A percentile compares a stretch with the other conserved stretches of the same genome.
phyloP scores from a whole-genome alignment of 495 filamentous ascomycete species.

The Hypoxylon lienhwacheense region DNA sequence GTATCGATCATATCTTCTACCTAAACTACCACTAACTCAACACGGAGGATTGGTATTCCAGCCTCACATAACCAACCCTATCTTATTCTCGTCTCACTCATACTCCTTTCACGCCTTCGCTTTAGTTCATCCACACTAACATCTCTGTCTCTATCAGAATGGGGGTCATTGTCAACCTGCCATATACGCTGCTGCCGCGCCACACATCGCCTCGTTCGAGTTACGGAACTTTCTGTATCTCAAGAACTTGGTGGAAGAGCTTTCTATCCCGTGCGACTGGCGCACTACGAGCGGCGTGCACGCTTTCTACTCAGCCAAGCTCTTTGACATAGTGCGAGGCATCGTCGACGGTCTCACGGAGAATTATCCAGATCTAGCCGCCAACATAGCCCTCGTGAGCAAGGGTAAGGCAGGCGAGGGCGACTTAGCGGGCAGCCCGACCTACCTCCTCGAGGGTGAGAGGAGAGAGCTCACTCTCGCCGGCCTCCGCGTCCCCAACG shows the following conservation, averaged over 20 bases:
- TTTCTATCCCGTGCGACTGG: conserved; percentile 67
- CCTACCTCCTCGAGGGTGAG: conserved; percentile 33
- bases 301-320: conserved; percentile 52
- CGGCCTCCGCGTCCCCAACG: conserved; percentile 43
- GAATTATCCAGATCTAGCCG: conserved; percentile 55
- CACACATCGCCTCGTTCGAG: conserved; percentile 64
- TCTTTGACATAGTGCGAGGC: conserved; percentile 54
- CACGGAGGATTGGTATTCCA: too few relatives aligned
- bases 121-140: conserved; percentile 13
- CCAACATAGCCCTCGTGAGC: conserved; percentile 34
- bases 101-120: background rate
- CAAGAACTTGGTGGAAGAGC: conserved; percentile 50
- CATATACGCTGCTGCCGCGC: conserved; percentile 50
- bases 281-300: conserved; percentile 53
- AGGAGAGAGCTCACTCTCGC: conserved; percentile 35
- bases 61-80: too few relatives aligned
- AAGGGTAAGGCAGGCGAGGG: conserved; percentile 14
- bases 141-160: conserved; percentile 49
- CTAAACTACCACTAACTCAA: too few relatives aligned
- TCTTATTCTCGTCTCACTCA: conserved; percentile 2
- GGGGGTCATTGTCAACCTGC: conserved; percentile 74
- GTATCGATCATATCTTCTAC: too few relatives aligned
- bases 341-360: conserved; percentile 47
- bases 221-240: conserved; percentile 60
- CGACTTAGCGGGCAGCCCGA: conserved; percentile 36